phyloP scores from a whole-genome alignment of 148 eudicot species.

The Dysphania ambrosioides region DNA sequence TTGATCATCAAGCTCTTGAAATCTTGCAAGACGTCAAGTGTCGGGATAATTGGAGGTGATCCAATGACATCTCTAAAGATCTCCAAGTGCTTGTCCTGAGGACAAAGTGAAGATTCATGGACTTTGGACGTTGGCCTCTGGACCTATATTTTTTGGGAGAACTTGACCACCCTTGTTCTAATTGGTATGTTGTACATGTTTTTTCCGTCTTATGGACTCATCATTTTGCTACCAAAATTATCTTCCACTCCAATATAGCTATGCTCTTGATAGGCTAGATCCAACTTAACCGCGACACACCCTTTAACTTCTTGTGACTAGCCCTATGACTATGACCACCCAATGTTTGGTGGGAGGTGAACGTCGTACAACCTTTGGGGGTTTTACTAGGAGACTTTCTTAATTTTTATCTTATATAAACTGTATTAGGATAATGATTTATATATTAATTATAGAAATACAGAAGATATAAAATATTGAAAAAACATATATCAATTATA shows the following conservation, averaged over 20 bases:
- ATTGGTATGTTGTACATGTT: slow-evolving; percentile 32
- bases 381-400: no score
- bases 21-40: slow-evolving; percentile 41
- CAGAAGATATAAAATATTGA: no score
- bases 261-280: slow-evolving; percentile 17
- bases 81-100: slow-evolving; percentile 89
- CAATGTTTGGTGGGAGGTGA: slow-evolving; percentile 65
- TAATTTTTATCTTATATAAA: no score
- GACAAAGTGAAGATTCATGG: slow-evolving; percentile 83
- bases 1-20: slow-evolving; percentile 47
- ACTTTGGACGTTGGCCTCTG: slow-evolving; percentile 51
- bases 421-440: no score
- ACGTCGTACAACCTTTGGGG: slow-evolving; percentile 45
- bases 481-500: no score
- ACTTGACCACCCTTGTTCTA: slow-evolving; percentile 36
- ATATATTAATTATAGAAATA: no score
- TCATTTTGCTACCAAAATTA: slow-evolving; percentile 24
- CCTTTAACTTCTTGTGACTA: slow-evolving; percentile 68
- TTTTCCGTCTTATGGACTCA: slow-evolving; percentile 37
- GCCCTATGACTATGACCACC: slow-evolving; percentile 83
- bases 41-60: slow-evolving; percentile 63
- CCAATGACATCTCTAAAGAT: slow-evolving; percentile 96
- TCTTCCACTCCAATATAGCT: slow-evolving; percentile 19
- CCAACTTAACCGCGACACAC: slow-evolving; percentile 46
- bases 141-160: slow-evolving; percentile 17